Conservation (phyloP, 352 stramenopile genomes). For the Phytophthora syringae region DNA sequence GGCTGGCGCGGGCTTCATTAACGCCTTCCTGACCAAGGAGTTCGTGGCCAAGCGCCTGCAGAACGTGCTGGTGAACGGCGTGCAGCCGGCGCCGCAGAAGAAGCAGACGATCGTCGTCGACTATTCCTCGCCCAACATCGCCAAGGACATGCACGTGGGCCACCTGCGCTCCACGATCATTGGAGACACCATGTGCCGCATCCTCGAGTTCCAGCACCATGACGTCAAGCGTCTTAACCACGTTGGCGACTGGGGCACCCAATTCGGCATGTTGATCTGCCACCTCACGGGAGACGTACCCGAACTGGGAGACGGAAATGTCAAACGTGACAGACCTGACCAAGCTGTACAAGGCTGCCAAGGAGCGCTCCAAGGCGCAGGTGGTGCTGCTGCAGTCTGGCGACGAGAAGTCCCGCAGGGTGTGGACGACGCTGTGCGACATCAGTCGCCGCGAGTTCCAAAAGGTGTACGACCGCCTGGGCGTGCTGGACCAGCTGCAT, state of each 20-base stretch:
- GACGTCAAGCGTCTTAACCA: constrained; percentile 87
- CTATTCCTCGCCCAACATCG: constrained; percentile 90
- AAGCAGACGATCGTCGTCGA: constrained; percentile 79
- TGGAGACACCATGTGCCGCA: constrained; percentile 85
- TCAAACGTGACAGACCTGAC: constrained; percentile 98
- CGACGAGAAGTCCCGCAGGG: constrained; percentile 79
- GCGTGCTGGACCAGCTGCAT: constrained; percentile 90
- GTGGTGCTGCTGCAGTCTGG: constrained; percentile 98
- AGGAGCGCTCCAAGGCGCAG: constrained; percentile 96
- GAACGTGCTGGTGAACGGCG: constrained; percentile 77
- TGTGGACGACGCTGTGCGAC: constrained; percentile 85
- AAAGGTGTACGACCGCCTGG: constrained; percentile 85
- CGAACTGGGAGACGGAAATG: constrained; percentile 89
- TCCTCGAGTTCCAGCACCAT: constrained; percentile 89
- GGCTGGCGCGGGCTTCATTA: constrained; percentile 98
- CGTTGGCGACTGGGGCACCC: constrained; percentile 89
- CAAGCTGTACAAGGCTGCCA: constrained; percentile 87
- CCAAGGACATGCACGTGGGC: constrained; percentile 91
- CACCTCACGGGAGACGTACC: constrained; percentile 99
- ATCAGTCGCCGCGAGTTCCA: constrained; percentile 88
- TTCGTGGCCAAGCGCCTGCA: constrained; percentile 80
- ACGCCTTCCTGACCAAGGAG: constrained; percentile 91
- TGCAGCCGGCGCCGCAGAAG: constrained; percentile 84
- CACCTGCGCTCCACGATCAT: constrained; percentile 93
- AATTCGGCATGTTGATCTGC: constrained; percentile 99